phyloP scores from a whole-genome alignment of 2,329 filamentous ascomycete species.

The Colletotrichum godetiae region DNA sequence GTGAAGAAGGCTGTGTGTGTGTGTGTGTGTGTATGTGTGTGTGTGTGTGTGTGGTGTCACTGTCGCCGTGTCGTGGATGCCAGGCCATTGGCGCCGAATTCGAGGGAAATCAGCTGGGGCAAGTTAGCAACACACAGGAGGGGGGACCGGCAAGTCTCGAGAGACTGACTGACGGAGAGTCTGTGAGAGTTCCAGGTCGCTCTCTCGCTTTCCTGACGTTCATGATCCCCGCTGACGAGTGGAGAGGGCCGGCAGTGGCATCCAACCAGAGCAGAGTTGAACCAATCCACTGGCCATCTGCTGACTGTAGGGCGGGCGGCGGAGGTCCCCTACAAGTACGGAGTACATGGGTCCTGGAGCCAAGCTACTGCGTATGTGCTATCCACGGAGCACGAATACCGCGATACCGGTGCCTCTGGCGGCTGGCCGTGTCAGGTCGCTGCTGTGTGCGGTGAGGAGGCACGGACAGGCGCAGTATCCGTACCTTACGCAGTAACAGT shows the following conservation, averaged over 20 bases:
- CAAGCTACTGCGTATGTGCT: neutral
- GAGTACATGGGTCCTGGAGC: neutral
- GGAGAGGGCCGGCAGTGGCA: neutral
- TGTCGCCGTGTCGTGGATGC: neutral
- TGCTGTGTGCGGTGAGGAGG: neutral
- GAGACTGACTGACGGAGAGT: neutral
- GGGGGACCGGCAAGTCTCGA: neutral
- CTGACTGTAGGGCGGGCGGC: constrained; percentile 13
- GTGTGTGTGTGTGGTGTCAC: neutral
- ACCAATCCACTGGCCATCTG: constrained; percentile 27
- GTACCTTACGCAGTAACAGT: neutral
- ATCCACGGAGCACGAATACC: neutral
- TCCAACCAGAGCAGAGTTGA: constrained; percentile 11
- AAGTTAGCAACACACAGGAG: neutral
- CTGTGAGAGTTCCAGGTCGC: neutral
- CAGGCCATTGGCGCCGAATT: neutral
- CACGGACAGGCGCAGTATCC: neutral
- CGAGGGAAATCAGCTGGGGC: neutral
- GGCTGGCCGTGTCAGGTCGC: neutral
- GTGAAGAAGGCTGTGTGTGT: neutral
- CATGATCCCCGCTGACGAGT: neutral
- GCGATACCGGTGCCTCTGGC: constrained; percentile 3
- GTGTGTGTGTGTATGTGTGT: neutral
- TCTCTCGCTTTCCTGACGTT: constrained; percentile 20
- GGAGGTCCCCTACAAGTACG: constrained; percentile 23